Base-by-base conservation (phyloP, 108 stramenopile genomes). In the Pelagomonas calceolata region DNA sequence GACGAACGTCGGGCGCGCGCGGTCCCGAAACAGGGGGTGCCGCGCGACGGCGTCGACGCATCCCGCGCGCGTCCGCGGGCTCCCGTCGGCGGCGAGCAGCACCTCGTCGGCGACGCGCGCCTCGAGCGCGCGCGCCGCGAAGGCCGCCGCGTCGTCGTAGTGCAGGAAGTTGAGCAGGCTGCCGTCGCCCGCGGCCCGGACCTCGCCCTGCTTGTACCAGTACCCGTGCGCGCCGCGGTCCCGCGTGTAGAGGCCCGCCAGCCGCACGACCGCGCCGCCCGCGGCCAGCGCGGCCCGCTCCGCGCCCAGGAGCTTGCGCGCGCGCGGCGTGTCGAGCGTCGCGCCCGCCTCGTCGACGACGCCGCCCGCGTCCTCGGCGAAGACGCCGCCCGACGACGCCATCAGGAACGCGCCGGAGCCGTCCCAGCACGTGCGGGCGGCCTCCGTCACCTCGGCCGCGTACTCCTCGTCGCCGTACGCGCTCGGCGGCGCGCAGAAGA, bases 201-300 rank as follows among this genome's bases (percentile, higher is more conserved):
- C 34, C 7, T 0, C 32, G 64, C 26, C n/a, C 71, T 35, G 33
- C 64, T 21, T 34, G 60, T 17, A 60, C 64, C 36, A 72, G 71
- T 35, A 43, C n/a, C 29, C 33, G 32, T 72, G 64, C 31, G 71
- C 32, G 64, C 35, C 36, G 10, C 29, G 35, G 0, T 32, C 36
- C 26, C 5, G 26, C 34, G 36, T 30, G 34, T 34, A 72, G 71
- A 64, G 65, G 7, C 65, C 65, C n/a, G 29, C 65, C 64, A 72
- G 15, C 30, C 71, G 65, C 30, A 18, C 33, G 29, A 35, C 39
- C 29, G 35, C 64, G 63, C 64, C 29, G 65, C 26, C n/a, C 34
- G 32, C 0, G 65, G 34, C 34, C 16, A 34, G 29, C 15, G 15
- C 17, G n/a, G 65, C 32, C 64, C 21, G 32, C 64, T 72, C 30